Base-by-base conservation (phyloP, 1,284 basidiomycete species). In the Trichosporon inkin region DNA sequence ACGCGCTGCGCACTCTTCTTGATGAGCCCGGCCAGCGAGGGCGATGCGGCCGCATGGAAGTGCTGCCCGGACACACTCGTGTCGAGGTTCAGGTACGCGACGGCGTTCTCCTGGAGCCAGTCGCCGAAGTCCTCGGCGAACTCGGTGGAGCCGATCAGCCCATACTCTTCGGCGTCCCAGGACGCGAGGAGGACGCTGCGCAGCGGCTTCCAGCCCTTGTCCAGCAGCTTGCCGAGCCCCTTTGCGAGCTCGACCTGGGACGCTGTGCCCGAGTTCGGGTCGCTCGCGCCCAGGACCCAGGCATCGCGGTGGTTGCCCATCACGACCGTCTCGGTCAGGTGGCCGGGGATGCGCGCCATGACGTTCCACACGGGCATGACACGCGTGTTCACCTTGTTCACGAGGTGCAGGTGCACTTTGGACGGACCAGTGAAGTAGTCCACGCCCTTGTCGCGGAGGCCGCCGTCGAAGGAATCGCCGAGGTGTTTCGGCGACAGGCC, bases 101-200 rank as follows among this genome's bases (percentile, higher is more conserved):
- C 90, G 39, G 88, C 76, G 64, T 93, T 83, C 49, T 84, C 78
- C 41, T 82, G 81, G 60, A 95, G 85, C 86, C 88, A 94, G 32
- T 85, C 81, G 7, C 86, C 81, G 73, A 93, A 95, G 74, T 95
- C 91, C 78, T 95, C 92, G 7, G 86, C 88, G 82, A 86, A 92
- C 77, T 95, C 91, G 6, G 89, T 92, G 67, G 86, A 87, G 11
- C 92, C 92, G 47, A 96, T 80, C 37, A 95, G 82, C 28, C 92
- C 92, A 62, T 92, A 91, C 85, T 90, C 94, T 79, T 97, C 93
- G 0, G 86, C 94, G 75, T 95, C 92, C 92, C 91, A 96, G 64
- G 86, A 89, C 4, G 89, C 91, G 55, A 97, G 82, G n/a, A 95
- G 78, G 68, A 95, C 85, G 16, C 90, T 94, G 59, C 93, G 82